A percentile compares a stretch with the other conserved stretches of the same genome.
Evolutionary conservation across 2,329 filamentous ascomycete genomes (phyloP).

Genomic region (Aureobasidium namibiae): DNA sequence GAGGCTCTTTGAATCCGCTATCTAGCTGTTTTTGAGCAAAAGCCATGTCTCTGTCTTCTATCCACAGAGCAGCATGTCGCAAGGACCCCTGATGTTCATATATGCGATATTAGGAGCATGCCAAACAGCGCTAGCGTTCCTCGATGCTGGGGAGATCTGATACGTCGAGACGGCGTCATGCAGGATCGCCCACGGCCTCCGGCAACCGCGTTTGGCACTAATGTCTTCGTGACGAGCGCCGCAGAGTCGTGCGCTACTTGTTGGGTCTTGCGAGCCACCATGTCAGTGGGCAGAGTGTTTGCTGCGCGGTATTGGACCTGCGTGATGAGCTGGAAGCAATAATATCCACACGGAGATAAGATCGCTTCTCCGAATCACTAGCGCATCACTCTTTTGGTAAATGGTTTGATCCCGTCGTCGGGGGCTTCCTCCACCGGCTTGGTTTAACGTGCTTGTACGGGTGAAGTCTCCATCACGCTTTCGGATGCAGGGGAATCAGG

Average conservation of each 20-base stretch:
- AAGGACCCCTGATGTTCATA: neutral
- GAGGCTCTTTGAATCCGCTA: neutral
- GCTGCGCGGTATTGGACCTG: neutral
- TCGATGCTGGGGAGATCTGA: conserved; percentile 5
- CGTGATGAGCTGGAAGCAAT: neutral
- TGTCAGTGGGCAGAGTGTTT: neutral
- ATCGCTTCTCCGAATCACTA: neutral
- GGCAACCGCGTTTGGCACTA: neutral
- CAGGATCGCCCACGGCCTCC: neutral
- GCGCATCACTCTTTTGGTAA: neutral
- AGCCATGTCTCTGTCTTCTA: neutral
- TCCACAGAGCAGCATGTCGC: neutral
- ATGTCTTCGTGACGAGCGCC: neutral
- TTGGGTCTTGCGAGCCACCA: neutral
- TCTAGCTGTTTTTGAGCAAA: neutral
- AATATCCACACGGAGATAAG: conserved; percentile 5
- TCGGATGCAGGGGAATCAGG: neutral
- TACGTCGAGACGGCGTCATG: conserved; percentile 10
- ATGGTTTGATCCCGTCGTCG: neutral
- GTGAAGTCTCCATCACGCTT: neutral
- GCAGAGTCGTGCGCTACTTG: neutral
- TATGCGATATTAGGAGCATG: neutral
- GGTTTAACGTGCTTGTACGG: neutral
- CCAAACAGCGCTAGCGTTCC: conserved; percentile 11
- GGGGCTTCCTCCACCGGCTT: neutral